Percentiles rank a stretch among this genome's conserved stretches.
Evolutionary conservation across 2,329 filamentous ascomycete genomes (phyloP).

Genomic region (Diatrype stigma): DNA sequence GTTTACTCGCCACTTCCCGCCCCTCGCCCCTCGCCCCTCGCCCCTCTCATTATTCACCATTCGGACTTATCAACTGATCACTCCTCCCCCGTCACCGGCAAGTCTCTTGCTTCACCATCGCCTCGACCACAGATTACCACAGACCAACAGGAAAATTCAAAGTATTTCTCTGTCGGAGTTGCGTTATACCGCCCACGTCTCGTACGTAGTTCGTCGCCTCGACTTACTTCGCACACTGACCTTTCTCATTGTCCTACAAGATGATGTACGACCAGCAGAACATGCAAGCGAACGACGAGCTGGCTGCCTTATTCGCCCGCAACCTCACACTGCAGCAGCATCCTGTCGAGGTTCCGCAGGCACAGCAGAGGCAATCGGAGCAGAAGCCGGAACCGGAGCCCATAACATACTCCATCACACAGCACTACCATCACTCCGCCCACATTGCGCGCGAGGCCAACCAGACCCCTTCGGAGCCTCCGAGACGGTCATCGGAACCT

Average conservation of each 20-base stretch:
- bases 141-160: neutral
- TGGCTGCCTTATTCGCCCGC: conserved; percentile 72
- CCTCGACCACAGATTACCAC: neutral
- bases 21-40: conserved; percentile 5
- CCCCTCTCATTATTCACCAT: conserved; percentile 5
- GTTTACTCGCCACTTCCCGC: conserved; percentile 22
- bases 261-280: conserved; percentile 41
- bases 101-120: neutral
- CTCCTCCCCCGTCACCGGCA: conserved; percentile 6
- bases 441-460: conserved; percentile 50
- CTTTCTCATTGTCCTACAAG: conserved; percentile 14
- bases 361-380: conserved; percentile 27
- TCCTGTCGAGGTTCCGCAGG: conserved; percentile 19
- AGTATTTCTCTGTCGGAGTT: neutral
- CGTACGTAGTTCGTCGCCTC: conserved; percentile 5
- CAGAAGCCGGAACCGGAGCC: conserved; percentile 30
- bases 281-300: conserved; percentile 73
- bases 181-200: neutral
- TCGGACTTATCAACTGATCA: conserved; percentile 2
- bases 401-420: conserved; percentile 70
- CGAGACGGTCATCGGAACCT: conserved; percentile 48
- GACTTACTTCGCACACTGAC: conserved; percentile 6
- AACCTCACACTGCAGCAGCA: conserved; percentile 63
- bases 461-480: conserved; percentile 29
- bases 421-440: conserved; percentile 79